Percentiles rank a stretch among this genome's conserved stretches.
Evolutionary conservation across 768 basidiomycete genomes (phyloP).

Genomic region (Rhizopogon roseolus): DNA sequence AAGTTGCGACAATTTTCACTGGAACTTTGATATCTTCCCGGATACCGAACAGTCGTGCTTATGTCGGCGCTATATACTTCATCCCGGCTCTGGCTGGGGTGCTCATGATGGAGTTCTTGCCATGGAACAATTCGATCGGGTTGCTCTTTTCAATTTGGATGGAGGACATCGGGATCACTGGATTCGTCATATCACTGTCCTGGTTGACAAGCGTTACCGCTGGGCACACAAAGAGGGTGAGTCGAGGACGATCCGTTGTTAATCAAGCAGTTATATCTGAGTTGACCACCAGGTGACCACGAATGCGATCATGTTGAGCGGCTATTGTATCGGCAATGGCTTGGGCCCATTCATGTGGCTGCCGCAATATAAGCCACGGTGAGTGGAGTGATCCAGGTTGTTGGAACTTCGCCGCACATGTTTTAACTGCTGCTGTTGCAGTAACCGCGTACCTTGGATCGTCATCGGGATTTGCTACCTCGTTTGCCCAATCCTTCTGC

Average conservation of each 20-base stretch:
- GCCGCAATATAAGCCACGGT: conserved; percentile 62
- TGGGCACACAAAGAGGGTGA: conserved; percentile 70
- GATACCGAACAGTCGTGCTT: conserved; percentile 56
- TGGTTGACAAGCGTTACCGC: conserved; percentile 66
- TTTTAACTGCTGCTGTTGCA: conserved; percentile 15
- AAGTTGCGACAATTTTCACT: conserved; percentile 66
- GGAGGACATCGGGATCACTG: conserved; percentile 46
- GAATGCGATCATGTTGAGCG: conserved; percentile 70
- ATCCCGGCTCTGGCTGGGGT: conserved; percentile 63
- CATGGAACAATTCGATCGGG: conserved; percentile 62
- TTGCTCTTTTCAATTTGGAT: conserved; percentile 43
- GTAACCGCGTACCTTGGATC: conserved; percentile 74
- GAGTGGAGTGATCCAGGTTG: conserved; percentile 1
- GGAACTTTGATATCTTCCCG: conserved; percentile 57
- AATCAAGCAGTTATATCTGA: background rate
- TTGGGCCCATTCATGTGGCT: conserved; percentile 81
- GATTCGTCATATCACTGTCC: conserved; percentile 55
- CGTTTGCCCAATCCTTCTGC: conserved; percentile 42
- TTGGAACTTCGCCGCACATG: background rate
- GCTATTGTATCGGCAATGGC: conserved; percentile 65
- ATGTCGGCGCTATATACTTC: conserved; percentile 54
- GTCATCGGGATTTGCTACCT: conserved; percentile 66
- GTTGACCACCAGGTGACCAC: conserved; percentile 17
- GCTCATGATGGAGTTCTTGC: conserved; percentile 58
- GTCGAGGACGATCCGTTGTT: conserved; percentile 14